Conservation (phyloP, 1,284 basidiomycete species). For the Amylostereum areolatum region DNA sequence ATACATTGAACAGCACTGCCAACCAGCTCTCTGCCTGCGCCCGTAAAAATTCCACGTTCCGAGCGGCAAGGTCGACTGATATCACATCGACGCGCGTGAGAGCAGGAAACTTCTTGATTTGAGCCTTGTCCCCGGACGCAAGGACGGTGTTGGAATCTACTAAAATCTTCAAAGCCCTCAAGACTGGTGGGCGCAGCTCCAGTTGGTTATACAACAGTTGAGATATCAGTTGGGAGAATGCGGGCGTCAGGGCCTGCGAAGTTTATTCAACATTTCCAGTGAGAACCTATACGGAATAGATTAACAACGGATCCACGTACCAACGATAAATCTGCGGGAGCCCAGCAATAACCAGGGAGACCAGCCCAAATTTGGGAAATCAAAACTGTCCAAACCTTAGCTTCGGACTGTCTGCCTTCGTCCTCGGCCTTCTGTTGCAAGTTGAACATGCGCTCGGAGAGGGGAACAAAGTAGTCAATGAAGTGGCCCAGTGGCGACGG, state of each 20-base stretch:
- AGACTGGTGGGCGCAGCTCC: conserved; percentile 75
- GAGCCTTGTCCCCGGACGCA: conserved; percentile 29
- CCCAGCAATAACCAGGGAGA: conserved; percentile 79
- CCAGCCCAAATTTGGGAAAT: conserved; percentile 93
- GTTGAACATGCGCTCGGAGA: conserved; percentile 92
- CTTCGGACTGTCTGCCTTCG: conserved; percentile 72
- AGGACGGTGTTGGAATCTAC: conserved; percentile 67
- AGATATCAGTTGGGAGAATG: conserved; percentile 84
- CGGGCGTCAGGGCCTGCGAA: conserved; percentile 58
- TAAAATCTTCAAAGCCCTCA: conserved; percentile 76
- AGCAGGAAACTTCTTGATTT: conserved; percentile 24
- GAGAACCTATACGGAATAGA: neutral
- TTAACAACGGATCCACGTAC: conserved; percentile 22
- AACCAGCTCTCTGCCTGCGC: conserved; percentile 88
- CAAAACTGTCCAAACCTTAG: conserved; percentile 91
- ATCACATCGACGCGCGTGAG: conserved; percentile 34
- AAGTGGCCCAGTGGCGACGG: conserved; percentile 84
- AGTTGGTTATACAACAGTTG: conserved; percentile 89
- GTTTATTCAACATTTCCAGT: neutral
- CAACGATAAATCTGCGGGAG: conserved; percentile 49
- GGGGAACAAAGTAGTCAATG: conserved; percentile 84
- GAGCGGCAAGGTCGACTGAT: conserved; percentile 48
- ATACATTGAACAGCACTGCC: conserved; percentile 96
- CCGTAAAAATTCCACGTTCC: conserved; percentile 72
- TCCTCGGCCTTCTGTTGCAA: conserved; percentile 73